phyloP scores from a whole-genome alignment of 148 eudicot species.

The Fagopyrum homotropicum region DNA sequence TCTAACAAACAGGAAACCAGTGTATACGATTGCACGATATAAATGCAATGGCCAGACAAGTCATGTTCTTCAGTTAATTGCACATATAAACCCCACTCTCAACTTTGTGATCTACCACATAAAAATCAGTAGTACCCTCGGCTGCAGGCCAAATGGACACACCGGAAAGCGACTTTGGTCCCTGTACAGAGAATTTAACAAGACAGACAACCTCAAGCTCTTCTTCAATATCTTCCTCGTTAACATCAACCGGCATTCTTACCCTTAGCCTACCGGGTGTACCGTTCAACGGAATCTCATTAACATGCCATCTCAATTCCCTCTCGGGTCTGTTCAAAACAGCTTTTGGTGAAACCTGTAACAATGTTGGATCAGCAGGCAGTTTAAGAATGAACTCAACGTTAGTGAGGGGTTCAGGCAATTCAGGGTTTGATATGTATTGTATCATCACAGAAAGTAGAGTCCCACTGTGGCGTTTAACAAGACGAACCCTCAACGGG shows the following conservation, averaged over 20 bases:
- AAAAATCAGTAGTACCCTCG: conserved; percentile 73
- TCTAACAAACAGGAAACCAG: conserved; percentile 21
- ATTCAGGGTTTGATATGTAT: conserved; percentile 78
- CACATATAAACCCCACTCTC: conserved; percentile 71
- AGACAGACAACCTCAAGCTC: conserved; percentile 71
- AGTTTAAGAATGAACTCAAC: conserved; percentile 71
- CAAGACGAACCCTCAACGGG: conserved; percentile 74
- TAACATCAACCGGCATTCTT: conserved; percentile 73
- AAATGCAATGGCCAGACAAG: conserved; percentile 13
- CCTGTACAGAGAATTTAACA: conserved; percentile 65
- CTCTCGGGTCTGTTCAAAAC: conserved; percentile 75
- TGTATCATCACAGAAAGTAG: conserved; percentile 91
- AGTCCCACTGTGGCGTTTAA: conserved; percentile 82
- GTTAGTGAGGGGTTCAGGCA: conserved; percentile 58
- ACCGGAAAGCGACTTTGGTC: conserved; percentile 65
- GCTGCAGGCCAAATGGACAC: conserved; percentile 75
- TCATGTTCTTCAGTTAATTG: conserved; percentile 35
- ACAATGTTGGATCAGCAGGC: conserved; percentile 76
- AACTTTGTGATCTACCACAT: conserved; percentile 65
- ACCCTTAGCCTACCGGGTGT: conserved; percentile 76
- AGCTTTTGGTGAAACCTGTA: conserved; percentile 87
- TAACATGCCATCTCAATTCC: conserved; percentile 85
- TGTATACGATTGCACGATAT: conserved; percentile 9
- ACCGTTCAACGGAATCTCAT: conserved; percentile 79
- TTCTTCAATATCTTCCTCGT: conserved; percentile 64